These are phyloP conservation scores for Penicillium sp. DNA, from an alignment of 2,329 filamentous ascomycete genomes.

Conservation along the genomic window DNA sequence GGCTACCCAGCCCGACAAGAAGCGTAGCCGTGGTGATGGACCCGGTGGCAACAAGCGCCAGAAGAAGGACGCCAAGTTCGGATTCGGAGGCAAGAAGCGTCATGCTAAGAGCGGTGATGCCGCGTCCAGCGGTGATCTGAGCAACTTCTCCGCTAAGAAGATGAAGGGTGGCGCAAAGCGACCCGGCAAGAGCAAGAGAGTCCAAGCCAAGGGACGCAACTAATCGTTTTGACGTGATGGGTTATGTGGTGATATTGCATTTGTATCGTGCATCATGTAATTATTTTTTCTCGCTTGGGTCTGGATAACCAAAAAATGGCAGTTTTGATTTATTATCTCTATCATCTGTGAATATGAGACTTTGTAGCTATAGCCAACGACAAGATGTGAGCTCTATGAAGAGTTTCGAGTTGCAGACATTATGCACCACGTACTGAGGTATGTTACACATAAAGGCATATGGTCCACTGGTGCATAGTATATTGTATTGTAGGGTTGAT, in stretches of 20 bases:
- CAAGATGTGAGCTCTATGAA: no score
- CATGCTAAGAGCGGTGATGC: constrained; percentile 89
- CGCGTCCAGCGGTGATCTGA: constrained; percentile 73
- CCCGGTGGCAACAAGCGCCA: constrained; percentile 63
- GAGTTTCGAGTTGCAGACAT: neutral
- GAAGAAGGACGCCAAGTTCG: constrained; percentile 94
- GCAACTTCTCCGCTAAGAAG: constrained; percentile 74
- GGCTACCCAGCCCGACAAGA: constrained; percentile 57
- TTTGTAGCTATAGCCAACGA: neutral
- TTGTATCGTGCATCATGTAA: constrained; percentile 15
- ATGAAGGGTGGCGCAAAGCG: constrained; percentile 67
- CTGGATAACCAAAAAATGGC: constrained; percentile 15
- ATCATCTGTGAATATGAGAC: neutral
- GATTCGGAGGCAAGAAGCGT: constrained; percentile 94
- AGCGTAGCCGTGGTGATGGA: constrained; percentile 44
- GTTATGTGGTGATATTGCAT: constrained; percentile 10
- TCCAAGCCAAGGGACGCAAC: constrained; percentile 33
- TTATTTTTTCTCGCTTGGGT: constrained; percentile 15
- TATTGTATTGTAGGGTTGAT: neutral
- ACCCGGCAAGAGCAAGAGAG: constrained; percentile 52
- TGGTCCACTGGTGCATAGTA: neutral
- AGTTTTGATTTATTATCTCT: constrained; percentile 9
- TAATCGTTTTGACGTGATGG: constrained; percentile 11
- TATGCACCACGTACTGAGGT: neutral
- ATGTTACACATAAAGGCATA: neutral